These are phyloP conservation scores for Malus hybrid DNA, from an alignment of 331 rosid genomes.

Conservation along the genomic window DNA sequence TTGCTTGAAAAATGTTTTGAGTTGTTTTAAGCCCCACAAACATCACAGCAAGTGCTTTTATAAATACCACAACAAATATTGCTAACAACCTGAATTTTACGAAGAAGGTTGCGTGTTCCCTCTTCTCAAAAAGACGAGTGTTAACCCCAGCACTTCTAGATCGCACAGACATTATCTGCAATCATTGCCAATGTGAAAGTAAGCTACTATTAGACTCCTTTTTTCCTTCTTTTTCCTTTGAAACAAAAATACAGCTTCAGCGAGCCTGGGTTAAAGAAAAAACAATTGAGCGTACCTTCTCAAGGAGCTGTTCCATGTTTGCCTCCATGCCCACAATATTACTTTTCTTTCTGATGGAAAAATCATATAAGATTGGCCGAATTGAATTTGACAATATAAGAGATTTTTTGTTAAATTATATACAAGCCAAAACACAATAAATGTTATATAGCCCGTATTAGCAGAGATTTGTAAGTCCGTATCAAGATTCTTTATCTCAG, in stretches of 20 bases:
- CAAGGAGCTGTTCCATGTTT: constrained; percentile 92
- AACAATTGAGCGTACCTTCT: constrained; percentile 33
- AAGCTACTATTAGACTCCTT: constrained; percentile 8
- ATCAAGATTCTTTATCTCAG: constrained; percentile 94
- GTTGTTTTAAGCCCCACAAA: constrained; percentile 64
- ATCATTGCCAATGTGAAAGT: neutral
- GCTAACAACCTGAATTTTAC: constrained; percentile 74
- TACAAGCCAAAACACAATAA: neutral
- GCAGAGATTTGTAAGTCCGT: constrained; percentile 31
- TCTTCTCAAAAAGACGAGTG: constrained; percentile 70
- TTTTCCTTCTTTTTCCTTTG: neutral
- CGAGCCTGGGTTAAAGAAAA: neutral
- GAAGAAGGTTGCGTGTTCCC: constrained; percentile 91
- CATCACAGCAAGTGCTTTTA: constrained; percentile 38
- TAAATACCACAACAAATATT: constrained; percentile 20
- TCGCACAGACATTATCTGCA: constrained; percentile 91
- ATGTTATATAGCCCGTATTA: neutral
- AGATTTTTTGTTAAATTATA: neutral
- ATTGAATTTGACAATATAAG: neutral
- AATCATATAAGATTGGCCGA: neutral
- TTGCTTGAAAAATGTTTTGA: constrained; percentile 53
- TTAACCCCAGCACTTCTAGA: constrained; percentile 86
- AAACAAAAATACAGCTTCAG: neutral
- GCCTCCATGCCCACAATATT: constrained; percentile 90
- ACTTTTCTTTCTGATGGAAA: constrained; percentile 68